Evolutionary conservation across 2,329 filamentous ascomycete species (phyloP).

Genomic region (Pestalotiopsis fici): DNA sequence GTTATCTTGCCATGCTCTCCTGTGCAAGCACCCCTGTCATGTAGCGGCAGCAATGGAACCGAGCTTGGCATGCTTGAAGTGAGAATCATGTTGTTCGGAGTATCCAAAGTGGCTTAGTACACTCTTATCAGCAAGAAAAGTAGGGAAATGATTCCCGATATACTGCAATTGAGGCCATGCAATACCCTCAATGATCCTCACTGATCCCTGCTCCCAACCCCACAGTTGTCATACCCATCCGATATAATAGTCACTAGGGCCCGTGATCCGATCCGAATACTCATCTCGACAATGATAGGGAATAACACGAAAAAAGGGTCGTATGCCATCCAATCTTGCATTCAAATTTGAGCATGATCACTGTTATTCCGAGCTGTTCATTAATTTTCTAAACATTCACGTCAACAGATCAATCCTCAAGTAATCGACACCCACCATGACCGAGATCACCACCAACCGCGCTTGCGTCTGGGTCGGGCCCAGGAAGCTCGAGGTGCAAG

Average conservation of each 20-base stretch:
- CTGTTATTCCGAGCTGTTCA: not conserved
- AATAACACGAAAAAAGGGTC: not conserved
- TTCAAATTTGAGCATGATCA: not conserved
- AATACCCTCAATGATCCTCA: not conserved
- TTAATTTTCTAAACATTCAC: not conserved
- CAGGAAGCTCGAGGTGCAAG: conserved; percentile 2
- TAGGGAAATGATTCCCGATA: not conserved
- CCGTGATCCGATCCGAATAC: not conserved
- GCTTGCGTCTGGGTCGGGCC: conserved; percentile 5
- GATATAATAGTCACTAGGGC: not conserved
- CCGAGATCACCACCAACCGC: not conserved
- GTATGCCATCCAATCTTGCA: not conserved
- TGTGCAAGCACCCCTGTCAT: not conserved
- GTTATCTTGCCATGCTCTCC: not conserved
- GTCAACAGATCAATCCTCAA: too few species aligned
- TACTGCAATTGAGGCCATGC: not conserved
- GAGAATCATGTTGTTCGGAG: not conserved
- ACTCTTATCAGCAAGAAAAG: not conserved
- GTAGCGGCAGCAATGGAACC: not conserved
- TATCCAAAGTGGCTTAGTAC: not conserved
- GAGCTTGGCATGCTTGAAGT: not conserved
- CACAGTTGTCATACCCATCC: not conserved
- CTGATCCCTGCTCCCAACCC: not conserved
- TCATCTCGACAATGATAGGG: not conserved
- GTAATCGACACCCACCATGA: not conserved